Evolutionary conservation across 2,329 filamentous ascomycete genomes (phyloP).

Genomic region (Didymella glomerata): DNA sequence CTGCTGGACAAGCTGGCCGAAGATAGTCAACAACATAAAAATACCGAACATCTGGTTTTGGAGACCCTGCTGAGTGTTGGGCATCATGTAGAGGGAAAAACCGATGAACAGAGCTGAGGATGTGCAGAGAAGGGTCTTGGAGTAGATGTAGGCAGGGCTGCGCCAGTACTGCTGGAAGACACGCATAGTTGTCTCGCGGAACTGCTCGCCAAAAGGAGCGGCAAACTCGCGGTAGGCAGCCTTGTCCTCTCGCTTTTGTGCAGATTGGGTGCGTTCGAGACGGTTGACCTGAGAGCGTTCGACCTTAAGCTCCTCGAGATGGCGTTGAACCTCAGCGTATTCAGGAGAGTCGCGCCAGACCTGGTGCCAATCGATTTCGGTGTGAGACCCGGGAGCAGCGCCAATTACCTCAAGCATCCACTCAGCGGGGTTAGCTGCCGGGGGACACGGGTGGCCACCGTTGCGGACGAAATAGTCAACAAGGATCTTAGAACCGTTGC

Average conservation of each 20-base stretch:
- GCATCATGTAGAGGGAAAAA: slow-evolving; percentile 78
- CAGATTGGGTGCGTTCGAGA: slow-evolving; percentile 51
- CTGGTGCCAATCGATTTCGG: slow-evolving; percentile 61
- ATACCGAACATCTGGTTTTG: slow-evolving; percentile 89
- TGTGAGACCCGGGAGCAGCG: slow-evolving; percentile 59
- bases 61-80: slow-evolving; percentile 76
- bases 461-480: slow-evolving; percentile 80
- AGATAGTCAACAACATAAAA: slow-evolving; percentile 83
- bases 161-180: slow-evolving; percentile 95
- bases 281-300: slow-evolving; percentile 47
- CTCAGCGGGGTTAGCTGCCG: slow-evolving; percentile 79
- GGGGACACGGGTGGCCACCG: slow-evolving; percentile 70
- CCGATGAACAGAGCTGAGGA: slow-evolving; percentile 78
- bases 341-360: slow-evolving; percentile 60
- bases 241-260: slow-evolving; percentile 57
- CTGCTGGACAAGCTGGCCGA: slow-evolving; percentile 79
- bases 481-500: slow-evolving; percentile 72
- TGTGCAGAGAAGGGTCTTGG: slow-evolving; percentile 74
- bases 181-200: slow-evolving; percentile 72
- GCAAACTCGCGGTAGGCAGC: slow-evolving; percentile 79
- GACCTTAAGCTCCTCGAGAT: slow-evolving; percentile 57
- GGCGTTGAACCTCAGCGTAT: slow-evolving; percentile 54
- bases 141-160: slow-evolving; percentile 87
- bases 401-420: slow-evolving; percentile 74
- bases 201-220: slow-evolving; percentile 73